Conservation (phyloP, 257 asterid species). For the Schizonepeta tenuifolia region DNA sequence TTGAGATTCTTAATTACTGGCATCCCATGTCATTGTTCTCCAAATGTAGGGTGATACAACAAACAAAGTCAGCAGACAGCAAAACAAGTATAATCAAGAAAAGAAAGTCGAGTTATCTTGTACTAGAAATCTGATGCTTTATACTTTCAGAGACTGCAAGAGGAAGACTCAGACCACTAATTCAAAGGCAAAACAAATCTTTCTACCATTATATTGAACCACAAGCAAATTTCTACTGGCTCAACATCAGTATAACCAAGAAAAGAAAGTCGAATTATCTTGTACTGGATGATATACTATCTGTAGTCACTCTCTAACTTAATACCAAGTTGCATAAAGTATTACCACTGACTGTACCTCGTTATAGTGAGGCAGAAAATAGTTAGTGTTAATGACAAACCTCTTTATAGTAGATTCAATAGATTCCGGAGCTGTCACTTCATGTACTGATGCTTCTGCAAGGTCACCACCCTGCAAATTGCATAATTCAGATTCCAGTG, state of each 20-base stretch:
- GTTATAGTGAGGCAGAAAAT: constrained; percentile 20
- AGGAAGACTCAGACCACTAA: constrained; percentile 7
- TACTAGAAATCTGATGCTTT: constrained; percentile 9
- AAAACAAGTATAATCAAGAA: neutral
- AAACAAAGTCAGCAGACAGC: constrained; percentile 8
- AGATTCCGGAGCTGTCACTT: constrained; percentile 37
- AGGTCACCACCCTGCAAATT: constrained; percentile 40
- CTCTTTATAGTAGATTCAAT: constrained; percentile 39
- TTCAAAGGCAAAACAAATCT: constrained; percentile 1
- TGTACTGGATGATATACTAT: neutral
- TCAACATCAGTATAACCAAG: neutral
- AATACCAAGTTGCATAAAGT: neutral
- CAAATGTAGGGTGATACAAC: neutral
- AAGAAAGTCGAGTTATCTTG: neutral
- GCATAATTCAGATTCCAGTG: constrained; percentile 35
- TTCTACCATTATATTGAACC: neutral
- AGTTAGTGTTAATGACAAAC: constrained; percentile 36
- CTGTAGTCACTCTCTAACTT: neutral
- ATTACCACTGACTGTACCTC: constrained; percentile 4
- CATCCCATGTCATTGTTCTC: neutral
- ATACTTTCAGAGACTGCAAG: constrained; percentile 12
- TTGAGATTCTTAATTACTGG: neutral
- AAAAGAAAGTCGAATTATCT: neutral
- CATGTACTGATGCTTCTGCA: constrained; percentile 42
- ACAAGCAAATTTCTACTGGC: neutral